Percentiles rank a stretch among this genome's conserved stretches.
phyloP scores from a whole-genome alignment of 176 grass and related monocot genomes.

The Phoenix roebelenii region DNA sequence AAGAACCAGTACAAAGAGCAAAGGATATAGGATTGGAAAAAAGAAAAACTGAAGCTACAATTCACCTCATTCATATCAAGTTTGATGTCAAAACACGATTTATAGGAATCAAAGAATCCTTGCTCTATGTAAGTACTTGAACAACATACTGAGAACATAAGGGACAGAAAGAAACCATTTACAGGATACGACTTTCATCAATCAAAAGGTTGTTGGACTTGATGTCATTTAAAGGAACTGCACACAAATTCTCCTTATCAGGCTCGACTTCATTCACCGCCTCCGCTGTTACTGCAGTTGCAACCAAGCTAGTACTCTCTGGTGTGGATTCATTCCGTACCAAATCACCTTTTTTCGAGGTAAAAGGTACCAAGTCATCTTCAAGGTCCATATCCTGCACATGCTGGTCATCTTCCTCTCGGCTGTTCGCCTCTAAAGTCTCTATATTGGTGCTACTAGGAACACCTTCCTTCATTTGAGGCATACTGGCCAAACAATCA shows the following conservation, averaged over 20 bases:
- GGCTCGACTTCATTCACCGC: conserved; percentile 12
- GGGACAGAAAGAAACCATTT: neutral
- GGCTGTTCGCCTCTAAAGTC: conserved; percentile 9
- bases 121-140: neutral
- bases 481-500: conserved; percentile 3
- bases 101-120: too few relatives aligned
- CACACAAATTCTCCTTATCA: neutral
- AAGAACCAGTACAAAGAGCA: neutral
- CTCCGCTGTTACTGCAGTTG: neutral
- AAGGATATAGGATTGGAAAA: too few relatives aligned
- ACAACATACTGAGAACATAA: conserved; percentile 16
- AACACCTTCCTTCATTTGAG: conserved; percentile 3
- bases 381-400: conserved; percentile 77
- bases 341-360: too few relatives aligned
- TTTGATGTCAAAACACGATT: too few relatives aligned
- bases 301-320: conserved; percentile 23
- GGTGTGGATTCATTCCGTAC: neutral
- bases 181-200: conserved; percentile 75
- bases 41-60: too few relatives aligned
- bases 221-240: conserved; percentile 10
- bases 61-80: too few relatives aligned
- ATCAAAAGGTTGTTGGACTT: conserved; percentile 16
- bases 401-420: conserved; percentile 35
- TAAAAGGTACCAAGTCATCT: conserved; percentile 40
- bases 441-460: neutral